These are phyloP conservation scores for Pyrenochaeta sp. DNA, from an alignment of 2,329 filamentous ascomycete genomes.

Conservation along the genomic window DNA sequence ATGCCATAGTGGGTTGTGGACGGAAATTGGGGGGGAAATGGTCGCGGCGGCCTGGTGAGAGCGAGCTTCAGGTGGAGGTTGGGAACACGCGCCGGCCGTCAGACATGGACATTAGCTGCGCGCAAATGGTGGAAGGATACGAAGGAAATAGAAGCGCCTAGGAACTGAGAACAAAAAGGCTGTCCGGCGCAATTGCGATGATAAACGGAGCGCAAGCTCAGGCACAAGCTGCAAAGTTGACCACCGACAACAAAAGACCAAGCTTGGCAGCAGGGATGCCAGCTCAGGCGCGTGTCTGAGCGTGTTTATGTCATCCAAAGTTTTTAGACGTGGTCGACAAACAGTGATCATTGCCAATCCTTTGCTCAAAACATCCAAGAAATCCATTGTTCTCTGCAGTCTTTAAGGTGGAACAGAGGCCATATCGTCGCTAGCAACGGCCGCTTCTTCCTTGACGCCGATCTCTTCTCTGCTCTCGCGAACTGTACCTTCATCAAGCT, in stretches of 20 bases:
- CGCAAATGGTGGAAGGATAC: conserved; percentile 18
- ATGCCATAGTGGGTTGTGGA: conserved; percentile 33
- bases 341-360: background rate
- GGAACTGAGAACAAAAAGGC: conserved; percentile 20
- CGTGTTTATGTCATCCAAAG: conserved; percentile 22
- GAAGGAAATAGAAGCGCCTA: conserved; percentile 25
- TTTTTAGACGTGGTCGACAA: conserved; percentile 7
- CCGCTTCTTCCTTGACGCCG: conserved; percentile 5
- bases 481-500: background rate
- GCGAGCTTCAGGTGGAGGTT: conserved; percentile 38
- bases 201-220: conserved; percentile 17
- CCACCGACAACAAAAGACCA: conserved; percentile 40
- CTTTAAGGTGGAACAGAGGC: background rate
- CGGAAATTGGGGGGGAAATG: conserved; percentile 7
- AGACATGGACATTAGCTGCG: conserved; percentile 39
- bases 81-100: conserved; percentile 37
- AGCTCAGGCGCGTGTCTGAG: conserved; percentile 21
- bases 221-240: conserved; percentile 31
- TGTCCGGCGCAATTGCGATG: conserved; percentile 38
- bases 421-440: background rate
- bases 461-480: background rate
- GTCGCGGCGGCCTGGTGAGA: conserved; percentile 31
- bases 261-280: conserved; percentile 31
- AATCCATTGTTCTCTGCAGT: background rate
- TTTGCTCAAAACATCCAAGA: background rate